phyloP scores from a whole-genome alignment of 352 stramenopile genomes.

The Globisporangium emineosum region DNA sequence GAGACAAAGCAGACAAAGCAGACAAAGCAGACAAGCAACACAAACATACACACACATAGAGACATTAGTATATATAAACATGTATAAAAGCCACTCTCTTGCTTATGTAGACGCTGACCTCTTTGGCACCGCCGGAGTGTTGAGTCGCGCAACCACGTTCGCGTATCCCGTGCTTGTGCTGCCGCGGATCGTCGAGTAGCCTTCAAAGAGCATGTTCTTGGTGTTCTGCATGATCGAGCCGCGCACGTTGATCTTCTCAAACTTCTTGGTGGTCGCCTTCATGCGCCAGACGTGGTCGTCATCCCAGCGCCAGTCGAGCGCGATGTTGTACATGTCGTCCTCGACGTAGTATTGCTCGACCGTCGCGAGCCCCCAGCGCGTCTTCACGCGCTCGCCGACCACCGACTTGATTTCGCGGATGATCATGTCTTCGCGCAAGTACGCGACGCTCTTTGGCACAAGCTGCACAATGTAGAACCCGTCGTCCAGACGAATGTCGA shows the following conservation, averaged over 20 bases:
- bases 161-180: conserved; percentile 47
- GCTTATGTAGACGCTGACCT: conserved; percentile 1
- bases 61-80: conserved; percentile 1
- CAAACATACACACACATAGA: conserved; percentile 2
- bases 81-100: background rate
- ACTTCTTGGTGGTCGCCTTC: conserved; percentile 89
- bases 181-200: conserved; percentile 68
- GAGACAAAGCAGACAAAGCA: background rate
- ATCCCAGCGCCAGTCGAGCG: conserved; percentile 86
- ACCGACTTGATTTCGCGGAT: conserved; percentile 81
- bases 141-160: conserved; percentile 58
- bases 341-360: conserved; percentile 85
- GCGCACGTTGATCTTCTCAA: conserved; percentile 68
- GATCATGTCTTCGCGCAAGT: conserved; percentile 62
- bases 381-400: conserved; percentile 83
- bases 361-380: conserved; percentile 77
- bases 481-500: conserved; percentile 70
- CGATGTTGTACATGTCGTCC: conserved; percentile 89
- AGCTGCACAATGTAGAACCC: conserved; percentile 76
- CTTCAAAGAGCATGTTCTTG: conserved; percentile 77
- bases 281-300: conserved; percentile 87
- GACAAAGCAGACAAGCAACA: background rate
- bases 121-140: conserved; percentile 25
- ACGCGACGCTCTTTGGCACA: conserved; percentile 67
- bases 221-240: conserved; percentile 74